Evolutionary conservation across 768 basidiomycete species (phyloP).

Genomic region (Xanthoconium purpureum): DNA sequence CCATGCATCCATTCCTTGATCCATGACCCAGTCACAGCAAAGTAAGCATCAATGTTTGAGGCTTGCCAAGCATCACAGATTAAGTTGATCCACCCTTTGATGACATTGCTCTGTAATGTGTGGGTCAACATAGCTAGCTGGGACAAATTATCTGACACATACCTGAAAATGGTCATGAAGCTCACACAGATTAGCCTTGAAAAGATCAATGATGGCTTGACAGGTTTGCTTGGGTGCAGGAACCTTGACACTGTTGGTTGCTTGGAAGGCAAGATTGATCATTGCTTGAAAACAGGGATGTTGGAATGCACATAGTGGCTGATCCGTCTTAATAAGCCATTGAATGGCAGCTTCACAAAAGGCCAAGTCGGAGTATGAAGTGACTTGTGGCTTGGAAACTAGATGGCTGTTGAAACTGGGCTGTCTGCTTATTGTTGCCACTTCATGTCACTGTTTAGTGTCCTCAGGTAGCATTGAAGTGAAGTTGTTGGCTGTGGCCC

Average conservation of each 20-base stretch:
- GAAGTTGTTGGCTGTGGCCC: neutral
- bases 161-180: too few relatives aligned
- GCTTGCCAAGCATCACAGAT: constrained; percentile 2
- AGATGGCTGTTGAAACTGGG: neutral
- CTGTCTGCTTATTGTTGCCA: neutral
- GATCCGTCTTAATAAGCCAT: neutral
- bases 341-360: neutral
- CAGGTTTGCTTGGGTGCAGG: too few relatives aligned
- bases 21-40: neutral
- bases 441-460: neutral
- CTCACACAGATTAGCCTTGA: too few relatives aligned
- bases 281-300: neutral
- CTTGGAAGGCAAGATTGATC: neutral
- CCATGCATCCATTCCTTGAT: neutral
- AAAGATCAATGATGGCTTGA: too few relatives aligned
- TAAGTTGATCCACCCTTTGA: constrained; percentile 22
- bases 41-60: neutral
- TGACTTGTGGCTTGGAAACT: neutral
- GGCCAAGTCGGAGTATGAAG: neutral
- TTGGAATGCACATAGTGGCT: neutral
- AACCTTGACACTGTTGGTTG: neutral
- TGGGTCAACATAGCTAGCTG: neutral
- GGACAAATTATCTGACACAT: too few relatives aligned
- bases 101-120: neutral
- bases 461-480: neutral